Evolutionary conservation across 768 basidiomycete genomes (phyloP), one percentile per base, ranked within the genome.

Genomic region (Amanita fuliginea): DNA sequence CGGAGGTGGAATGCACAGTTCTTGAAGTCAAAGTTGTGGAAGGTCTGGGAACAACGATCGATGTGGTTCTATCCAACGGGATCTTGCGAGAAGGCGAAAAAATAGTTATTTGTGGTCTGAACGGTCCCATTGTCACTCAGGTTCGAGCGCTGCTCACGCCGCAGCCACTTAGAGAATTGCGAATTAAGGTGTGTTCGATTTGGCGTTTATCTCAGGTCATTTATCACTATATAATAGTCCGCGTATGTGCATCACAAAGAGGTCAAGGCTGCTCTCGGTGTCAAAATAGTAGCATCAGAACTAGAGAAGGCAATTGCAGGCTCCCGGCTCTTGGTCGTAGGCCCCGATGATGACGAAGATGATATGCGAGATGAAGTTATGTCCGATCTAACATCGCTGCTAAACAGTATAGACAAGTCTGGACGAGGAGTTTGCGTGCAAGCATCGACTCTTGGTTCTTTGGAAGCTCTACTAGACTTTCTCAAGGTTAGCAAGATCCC

Each of bases 1-100:
- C 92, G 26, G 93, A 96, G 61, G 74, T 98, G 39, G 93, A 97
- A 68, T 97, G 95, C 65, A 99, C 96, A 5, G 91, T 99, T 9
- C 78, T 99, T 51, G 96, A 98, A 66, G 96, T 98, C 63, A 99
- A 99, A 75, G 89, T 97, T 54, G 81, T 98, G 56, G 96, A 99
- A 67, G 96, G 96, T 59, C 73, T 98, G 43, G 96, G 96, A 26
- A 98, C 94, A 24, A 98, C 96, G 0, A 91, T 98, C 58, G 95
- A 98, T 69, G 92, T 98, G 16, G 82, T 98, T 24, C 73, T 98
- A 51, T 92, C 90, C 11, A 99, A 99, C 59, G 96, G 96, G 59
- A 81, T 90, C 54, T 69, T 98, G 59, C 78, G 68, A 47, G 96
- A 99, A 66, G 83, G 93, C 10, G 96, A 98, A 65, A 85, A 73